Conservation (phyloP, 2,329 filamentous ascomycete genomes). For the Neopestalotiopsis sp. region DNA sequence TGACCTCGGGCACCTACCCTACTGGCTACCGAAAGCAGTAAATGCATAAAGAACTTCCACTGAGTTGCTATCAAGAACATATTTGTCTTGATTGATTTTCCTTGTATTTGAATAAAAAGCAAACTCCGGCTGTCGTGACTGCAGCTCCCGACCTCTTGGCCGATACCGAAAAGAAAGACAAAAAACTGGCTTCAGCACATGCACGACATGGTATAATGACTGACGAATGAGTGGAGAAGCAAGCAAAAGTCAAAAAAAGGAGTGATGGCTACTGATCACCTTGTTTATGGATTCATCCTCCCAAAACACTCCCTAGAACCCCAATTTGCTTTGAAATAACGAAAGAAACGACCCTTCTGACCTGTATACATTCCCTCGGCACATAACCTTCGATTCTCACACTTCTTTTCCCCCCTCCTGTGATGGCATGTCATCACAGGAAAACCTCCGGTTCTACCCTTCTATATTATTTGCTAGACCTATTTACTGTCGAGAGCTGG, state of each 20-base stretch:
- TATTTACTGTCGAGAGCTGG: not conserved
- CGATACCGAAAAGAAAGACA: not conserved
- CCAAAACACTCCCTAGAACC: not conserved
- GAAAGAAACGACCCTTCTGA: not conserved
- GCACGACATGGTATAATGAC: not conserved
- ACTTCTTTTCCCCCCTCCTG: not conserved
- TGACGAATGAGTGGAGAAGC: not conserved
- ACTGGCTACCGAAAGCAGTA: slow-evolving; percentile 1
- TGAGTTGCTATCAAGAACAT: not conserved
- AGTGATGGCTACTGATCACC: not conserved
- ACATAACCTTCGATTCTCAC: not conserved
- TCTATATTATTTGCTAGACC: not conserved
- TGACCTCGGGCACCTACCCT: slow-evolving; percentile 8
- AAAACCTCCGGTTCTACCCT: not conserved
- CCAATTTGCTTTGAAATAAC: not conserved
- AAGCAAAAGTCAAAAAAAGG: not conserved
- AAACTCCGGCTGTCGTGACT: not conserved
- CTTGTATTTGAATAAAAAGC: not conserved
- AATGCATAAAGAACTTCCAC: not conserved
- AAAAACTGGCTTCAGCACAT: not conserved
- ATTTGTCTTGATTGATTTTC: not conserved
- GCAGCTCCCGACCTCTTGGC: not conserved
- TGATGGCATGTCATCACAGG: too few relatives aligned
- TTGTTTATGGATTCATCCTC: not conserved
- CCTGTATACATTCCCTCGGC: slow-evolving; percentile 17